Conservation (phyloP, 2,329 filamentous ascomycete genomes). For the Chalaropsis thielavioides region DNA sequence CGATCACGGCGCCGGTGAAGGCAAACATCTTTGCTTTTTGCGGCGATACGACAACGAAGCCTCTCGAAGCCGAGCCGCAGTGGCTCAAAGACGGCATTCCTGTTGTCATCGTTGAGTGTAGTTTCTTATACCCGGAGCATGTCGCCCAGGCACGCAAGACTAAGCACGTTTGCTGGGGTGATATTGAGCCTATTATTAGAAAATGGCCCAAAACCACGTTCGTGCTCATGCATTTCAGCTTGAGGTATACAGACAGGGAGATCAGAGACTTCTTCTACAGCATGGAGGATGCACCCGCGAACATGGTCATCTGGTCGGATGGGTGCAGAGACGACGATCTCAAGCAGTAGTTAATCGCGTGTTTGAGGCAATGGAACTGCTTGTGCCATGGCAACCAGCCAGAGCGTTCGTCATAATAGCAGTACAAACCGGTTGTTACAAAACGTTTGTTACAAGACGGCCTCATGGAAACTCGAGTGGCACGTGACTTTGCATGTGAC, state of each 20-base stretch:
- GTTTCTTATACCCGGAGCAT: constrained; percentile 33
- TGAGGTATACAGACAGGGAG: constrained; percentile 31
- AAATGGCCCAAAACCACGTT: constrained; percentile 31
- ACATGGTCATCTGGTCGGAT: constrained; percentile 36
- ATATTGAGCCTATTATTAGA: constrained; percentile 32
- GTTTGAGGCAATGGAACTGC: not conserved
- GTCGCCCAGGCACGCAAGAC: constrained; percentile 31
- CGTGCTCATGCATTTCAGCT: constrained; percentile 34
- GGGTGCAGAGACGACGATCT: constrained; percentile 20
- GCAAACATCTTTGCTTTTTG: constrained; percentile 34
- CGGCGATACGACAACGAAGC: constrained; percentile 32
- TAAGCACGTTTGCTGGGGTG: constrained; percentile 34
- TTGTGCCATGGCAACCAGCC: too few relatives aligned
- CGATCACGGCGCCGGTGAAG: constrained; percentile 29
- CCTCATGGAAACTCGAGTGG: not conserved
- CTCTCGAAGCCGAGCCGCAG: constrained; percentile 27
- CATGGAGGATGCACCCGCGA: constrained; percentile 27
- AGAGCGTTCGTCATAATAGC: too few relatives aligned
- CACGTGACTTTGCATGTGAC: constrained; percentile 10
- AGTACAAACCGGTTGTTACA: too few relatives aligned
- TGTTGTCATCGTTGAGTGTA: constrained; percentile 37
- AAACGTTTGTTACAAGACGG: too few relatives aligned
- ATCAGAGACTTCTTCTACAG: constrained; percentile 29
- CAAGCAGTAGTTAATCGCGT: not conserved
- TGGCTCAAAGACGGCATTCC: constrained; percentile 30